These are phyloP conservation scores for Ceratocystis cacaofunesta DNA, from an alignment of 2,329 filamentous ascomycete genomes.

Conservation along the genomic window DNA sequence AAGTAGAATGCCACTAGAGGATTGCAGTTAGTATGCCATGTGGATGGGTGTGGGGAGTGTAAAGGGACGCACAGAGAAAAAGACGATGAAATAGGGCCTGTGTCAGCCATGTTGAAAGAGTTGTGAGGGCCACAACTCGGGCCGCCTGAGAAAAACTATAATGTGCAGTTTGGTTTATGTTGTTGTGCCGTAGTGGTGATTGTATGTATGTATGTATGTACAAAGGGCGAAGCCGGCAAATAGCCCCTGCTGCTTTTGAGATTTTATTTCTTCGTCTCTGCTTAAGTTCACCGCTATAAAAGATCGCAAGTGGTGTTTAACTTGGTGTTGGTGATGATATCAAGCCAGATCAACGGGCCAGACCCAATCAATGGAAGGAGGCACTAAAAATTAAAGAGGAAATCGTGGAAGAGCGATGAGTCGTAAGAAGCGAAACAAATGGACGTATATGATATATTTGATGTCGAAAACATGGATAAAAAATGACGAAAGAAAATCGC, in stretches of 20 bases:
- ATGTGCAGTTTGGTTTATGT: background rate
- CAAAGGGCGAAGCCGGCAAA: background rate
- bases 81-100: slow-evolving; percentile 13
- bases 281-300: background rate
- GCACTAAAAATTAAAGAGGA: slow-evolving; percentile 23
- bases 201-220: background rate
- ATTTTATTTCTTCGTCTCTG: background rate
- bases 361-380: slow-evolving; percentile 33
- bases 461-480: slow-evolving; percentile 15
- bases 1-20: slow-evolving; percentile 40
- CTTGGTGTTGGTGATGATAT: slow-evolving; percentile 20
- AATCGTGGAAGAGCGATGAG: background rate
- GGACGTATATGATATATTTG: background rate
- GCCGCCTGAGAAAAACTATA: background rate
- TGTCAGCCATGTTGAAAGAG: slow-evolving; percentile 8
- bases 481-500: slow-evolving; percentile 15
- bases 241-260: background rate
- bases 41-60: slow-evolving; percentile 30
- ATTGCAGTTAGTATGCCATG: slow-evolving; percentile 40
- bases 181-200: background rate
- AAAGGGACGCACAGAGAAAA: slow-evolving; percentile 24
- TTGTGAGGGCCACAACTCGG: background rate
- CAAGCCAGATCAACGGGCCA: slow-evolving; percentile 25
- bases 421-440: slow-evolving; percentile 19
- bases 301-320: slow-evolving; percentile 10